phyloP scores from a whole-genome alignment of 1,139 yeast species.

The Yarrowia galli region DNA sequence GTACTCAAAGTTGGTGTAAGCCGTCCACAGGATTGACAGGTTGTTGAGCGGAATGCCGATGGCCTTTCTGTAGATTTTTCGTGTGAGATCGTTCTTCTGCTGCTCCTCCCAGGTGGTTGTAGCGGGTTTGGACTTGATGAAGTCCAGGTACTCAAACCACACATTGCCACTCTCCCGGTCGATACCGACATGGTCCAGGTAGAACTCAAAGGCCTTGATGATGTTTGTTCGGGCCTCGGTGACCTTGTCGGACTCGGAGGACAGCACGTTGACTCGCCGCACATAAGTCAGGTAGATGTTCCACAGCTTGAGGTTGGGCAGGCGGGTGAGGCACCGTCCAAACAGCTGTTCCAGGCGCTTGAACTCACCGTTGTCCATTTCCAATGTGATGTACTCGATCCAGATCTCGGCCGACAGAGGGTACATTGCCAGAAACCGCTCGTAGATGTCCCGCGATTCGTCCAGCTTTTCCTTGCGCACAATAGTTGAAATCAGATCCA shows the following conservation, averaged over 20 bases:
- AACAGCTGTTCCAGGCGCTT: constrained; percentile 70
- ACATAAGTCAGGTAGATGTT: constrained; percentile 78
- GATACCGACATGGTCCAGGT: constrained; percentile 75
- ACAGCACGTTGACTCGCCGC: constrained; percentile 69
- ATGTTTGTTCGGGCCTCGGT: constrained; percentile 69
- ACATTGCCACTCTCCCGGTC: constrained; percentile 75
- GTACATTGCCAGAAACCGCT: constrained; percentile 67
- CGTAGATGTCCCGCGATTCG: constrained; percentile 66
- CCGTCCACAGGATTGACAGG: constrained; percentile 81
- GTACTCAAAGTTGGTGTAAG: constrained; percentile 83
- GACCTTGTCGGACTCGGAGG: constrained; percentile 80
- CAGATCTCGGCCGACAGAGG: constrained; percentile 68
- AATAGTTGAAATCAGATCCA: constrained; percentile 61
- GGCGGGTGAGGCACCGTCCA: constrained; percentile 64
- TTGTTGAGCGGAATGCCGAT: constrained; percentile 75
- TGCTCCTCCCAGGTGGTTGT: constrained; percentile 86
- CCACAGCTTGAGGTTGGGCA: constrained; percentile 73
- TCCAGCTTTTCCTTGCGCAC: constrained; percentile 68
- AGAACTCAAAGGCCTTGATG: constrained; percentile 84
- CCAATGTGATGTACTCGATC: constrained; percentile 75
- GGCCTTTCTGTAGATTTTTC: constrained; percentile 76
- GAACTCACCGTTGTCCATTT: constrained; percentile 72
- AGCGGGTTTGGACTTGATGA: constrained; percentile 80
- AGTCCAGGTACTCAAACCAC: constrained; percentile 86
- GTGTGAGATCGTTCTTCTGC: constrained; percentile 76